Base-by-base conservation (phyloP, 768 basidiomycete genomes). In the Trametes coccinea region DNA sequence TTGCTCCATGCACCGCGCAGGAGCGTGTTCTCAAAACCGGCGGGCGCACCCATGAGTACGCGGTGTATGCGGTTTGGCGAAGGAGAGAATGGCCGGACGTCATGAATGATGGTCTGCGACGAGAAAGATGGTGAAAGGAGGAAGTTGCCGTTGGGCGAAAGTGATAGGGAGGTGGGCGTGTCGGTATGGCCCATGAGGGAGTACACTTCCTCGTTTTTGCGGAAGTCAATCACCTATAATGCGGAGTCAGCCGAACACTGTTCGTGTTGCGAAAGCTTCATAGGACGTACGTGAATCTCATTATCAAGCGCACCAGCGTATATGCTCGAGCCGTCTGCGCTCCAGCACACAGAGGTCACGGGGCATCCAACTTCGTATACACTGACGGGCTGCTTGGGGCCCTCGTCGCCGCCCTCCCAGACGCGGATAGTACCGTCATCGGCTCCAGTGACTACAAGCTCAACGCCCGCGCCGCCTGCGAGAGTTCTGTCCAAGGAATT, bases 271-370 rank as follows among this genome's bases (percentile, higher is more conserved):
- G 14, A 43, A 43, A 43, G n/a, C n/a, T 92, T 93, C 59, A 51
- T 29, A 5, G 41, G 11, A 81, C 90, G 66, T 69, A 96, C 95
- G 72, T 98, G 95, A 62, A 99, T 89, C 73, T 94, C 93, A 67
- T 99, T 99, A 75, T 99, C 96, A 69, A 98, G 74, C 13, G 92
- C 94, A 4, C 89, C 95, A n/a, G 93, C 84, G 66, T 93, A 99
- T 37, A 97, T 82, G 60, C 85, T 89, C 60, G 90, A 82, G 2
- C 93, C 97, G 70, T 99, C 97, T 17, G 85, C 86, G 72, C 90
- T 90, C 95, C 92, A 98, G 67, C 88, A 89, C 0, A 95, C 95
- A 1, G 89, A 81, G 13, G 96, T 99, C 33, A 94, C 91, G 0
- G 97, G 95, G 70, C 91, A 94, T 4, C 92, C 92, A 16, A 93